Conservation (phyloP, 2,329 filamentous ascomycete species). For the Bipolaris bicolor region DNA sequence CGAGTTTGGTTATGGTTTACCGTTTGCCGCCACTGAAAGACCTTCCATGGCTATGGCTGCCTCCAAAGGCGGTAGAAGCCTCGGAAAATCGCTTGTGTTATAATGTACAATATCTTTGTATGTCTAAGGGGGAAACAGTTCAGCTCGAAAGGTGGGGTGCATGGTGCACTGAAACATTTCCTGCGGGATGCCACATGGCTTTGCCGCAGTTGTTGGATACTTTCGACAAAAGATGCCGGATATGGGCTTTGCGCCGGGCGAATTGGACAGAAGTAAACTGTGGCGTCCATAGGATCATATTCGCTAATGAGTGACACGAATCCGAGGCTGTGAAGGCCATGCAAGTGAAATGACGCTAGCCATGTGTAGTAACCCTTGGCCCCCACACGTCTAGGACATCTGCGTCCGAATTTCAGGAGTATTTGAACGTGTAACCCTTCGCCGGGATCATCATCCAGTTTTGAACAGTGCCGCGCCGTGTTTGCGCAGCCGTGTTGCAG, state of each 20-base stretch:
- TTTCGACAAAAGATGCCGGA: neutral
- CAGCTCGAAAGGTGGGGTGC: neutral
- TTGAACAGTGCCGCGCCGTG: neutral
- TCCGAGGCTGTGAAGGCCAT: neutral
- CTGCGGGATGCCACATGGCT: neutral
- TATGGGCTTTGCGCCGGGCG: neutral
- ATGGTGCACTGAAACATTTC: neutral
- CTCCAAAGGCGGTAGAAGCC: no score
- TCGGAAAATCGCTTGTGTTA: neutral
- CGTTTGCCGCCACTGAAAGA: neutral
- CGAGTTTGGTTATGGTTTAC: neutral
- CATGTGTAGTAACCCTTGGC: neutral
- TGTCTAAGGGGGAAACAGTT: neutral
- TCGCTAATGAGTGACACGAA: neutral
- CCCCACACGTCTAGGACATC: neutral
- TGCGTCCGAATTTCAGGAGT: neutral
- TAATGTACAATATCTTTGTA: neutral
- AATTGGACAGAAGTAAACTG: neutral
- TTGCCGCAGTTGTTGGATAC: neutral
- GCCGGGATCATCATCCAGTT: neutral
- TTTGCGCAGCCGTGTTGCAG: neutral
- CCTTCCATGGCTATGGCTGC: neutral
- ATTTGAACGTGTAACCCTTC: neutral
- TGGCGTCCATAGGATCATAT: neutral
- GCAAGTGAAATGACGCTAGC: neutral